A percentile compares a stretch with the other conserved stretches of the same genome.
These are phyloP conservation scores for Pseudogymnoascus sp. DNA, from an alignment of 2,329 filamentous ascomycete genomes.

Conservation along the genomic window DNA sequence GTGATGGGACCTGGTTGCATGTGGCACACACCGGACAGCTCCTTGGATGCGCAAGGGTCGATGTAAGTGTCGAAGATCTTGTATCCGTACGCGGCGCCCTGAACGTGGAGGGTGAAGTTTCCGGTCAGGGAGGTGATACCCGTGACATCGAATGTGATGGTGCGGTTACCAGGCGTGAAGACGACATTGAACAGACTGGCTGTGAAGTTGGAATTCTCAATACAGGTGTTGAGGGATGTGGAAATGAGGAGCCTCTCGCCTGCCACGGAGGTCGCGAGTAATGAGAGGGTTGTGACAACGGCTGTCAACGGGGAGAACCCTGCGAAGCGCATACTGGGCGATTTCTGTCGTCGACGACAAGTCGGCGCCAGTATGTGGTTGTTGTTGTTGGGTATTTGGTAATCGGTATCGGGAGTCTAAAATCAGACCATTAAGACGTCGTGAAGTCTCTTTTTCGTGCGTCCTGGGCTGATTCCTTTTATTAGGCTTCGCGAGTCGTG, in stretches of 20 bases:
- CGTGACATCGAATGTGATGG: conserved; percentile 64
- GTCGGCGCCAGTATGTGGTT: background rate
- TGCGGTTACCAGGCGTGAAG: conserved; percentile 67
- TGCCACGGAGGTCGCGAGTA: conserved; percentile 33
- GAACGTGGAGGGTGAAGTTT: conserved; percentile 68
- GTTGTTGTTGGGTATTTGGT: background rate
- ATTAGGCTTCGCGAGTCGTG: background rate
- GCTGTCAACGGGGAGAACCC: background rate
- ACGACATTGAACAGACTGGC: conserved; percentile 82
- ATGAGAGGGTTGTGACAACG: conserved; percentile 11
- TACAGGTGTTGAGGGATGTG: conserved; percentile 76
- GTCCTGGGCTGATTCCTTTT: background rate
- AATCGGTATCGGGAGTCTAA: background rate
- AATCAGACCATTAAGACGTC: conserved; percentile 3
- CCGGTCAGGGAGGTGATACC: conserved; percentile 78
- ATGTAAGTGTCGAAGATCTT: conserved; percentile 57
- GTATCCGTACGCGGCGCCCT: conserved; percentile 77
- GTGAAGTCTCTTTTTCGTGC: background rate
- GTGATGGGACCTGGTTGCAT: conserved; percentile 81
- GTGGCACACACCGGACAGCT: conserved; percentile 70
- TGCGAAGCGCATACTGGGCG: conserved; percentile 9
- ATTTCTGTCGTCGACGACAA: background rate
- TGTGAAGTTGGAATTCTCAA: conserved; percentile 75
- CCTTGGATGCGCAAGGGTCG: conserved; percentile 63
- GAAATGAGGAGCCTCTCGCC: conserved; percentile 66